Evolutionary conservation across 345 rosid genomes (phyloP).

Genomic region (Moricandia moricandioides): DNA sequence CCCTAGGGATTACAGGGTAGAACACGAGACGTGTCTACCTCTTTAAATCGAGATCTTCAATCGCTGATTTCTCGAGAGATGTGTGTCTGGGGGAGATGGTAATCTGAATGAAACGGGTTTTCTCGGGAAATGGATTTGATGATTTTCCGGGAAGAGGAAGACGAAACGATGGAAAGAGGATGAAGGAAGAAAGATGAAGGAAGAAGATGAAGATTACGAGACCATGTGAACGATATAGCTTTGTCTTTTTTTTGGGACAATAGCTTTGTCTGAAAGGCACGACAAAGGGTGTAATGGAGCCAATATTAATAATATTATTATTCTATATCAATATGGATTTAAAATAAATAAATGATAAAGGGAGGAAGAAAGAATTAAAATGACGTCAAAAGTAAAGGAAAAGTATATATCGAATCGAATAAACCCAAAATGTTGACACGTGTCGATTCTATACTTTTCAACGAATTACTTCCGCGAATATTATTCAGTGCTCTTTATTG

Average conservation of each 20-base stretch:
- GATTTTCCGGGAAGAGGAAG: not conserved
- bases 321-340: not conserved
- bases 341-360: not conserved
- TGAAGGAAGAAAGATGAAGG: no score
- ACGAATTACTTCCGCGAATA: not conserved
- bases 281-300: conserved; percentile 26
- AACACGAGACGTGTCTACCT: conserved; percentile 28
- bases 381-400: not conserved
- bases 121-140: conserved; percentile 1
- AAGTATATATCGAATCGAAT: conserved; percentile 3
- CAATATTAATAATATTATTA: not conserved
- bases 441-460: not conserved
- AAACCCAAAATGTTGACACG: not conserved
- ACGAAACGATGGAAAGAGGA: conserved; percentile 10
- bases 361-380: not conserved
- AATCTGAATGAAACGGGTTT: conserved; percentile 25
- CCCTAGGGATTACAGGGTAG: conserved; percentile 24
- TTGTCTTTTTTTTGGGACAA: not conserved
- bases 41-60: conserved; percentile 29
- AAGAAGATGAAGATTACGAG: conserved; percentile 10
- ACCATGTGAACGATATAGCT: conserved; percentile 22
- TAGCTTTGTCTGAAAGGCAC: conserved; percentile 33
- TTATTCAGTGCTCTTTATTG: not conserved
- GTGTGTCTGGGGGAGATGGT: not conserved
- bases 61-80: not conserved